Base-by-base conservation (phyloP, 148 eudicot species). In the Heliamphora exappendiculata region DNA sequence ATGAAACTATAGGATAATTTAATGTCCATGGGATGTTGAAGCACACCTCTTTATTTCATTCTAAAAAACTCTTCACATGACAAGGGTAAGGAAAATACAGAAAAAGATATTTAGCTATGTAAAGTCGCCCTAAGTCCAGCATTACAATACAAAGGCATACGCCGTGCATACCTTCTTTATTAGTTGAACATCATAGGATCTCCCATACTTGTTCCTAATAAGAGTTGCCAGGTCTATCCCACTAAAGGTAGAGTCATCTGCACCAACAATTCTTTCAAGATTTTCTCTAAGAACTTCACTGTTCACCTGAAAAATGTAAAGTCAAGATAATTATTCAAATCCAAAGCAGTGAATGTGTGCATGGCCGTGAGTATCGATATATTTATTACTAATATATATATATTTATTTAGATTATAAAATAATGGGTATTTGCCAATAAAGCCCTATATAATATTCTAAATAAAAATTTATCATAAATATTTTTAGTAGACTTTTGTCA, bases 111-210 rank as follows among this genome's bases (percentile, higher is more conserved):
- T 12, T 24, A 42, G 53, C 5, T 28, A 36, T 47, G 29, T 69
- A 16, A 28, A 69, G 73, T 69, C 55, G 29, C 7, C 50, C 29
- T 22, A 47, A 67, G 11, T 67, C 51, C 39, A 69, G 39, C 37
- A 47, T 28, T 22, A 45, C 55, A 26, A 16, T 71, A 16, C 17
- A 14, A 10, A 51, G 17, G 24, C 59, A 26, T 14, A 67, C 42
- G 63, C 63, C 63, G 33, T 44, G 57, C 51, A 31, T 78, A 94
- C 98, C 97, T 94, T 94, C 82, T 89, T 94, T 77, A 94, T 90
- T 34, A 94, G 86, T 81, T 90, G 98, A 67, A 94, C 98, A 81
- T 94, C 98, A 81, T 94, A 94, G 51, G 97, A 94, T 78, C 89
- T 86, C 77, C 98, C 98, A 84, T 88, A 94, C 82, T 88, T 94